Conservation (phyloP, 2,329 filamentous ascomycete species). For the Calonectria pseudoturangicola region DNA sequence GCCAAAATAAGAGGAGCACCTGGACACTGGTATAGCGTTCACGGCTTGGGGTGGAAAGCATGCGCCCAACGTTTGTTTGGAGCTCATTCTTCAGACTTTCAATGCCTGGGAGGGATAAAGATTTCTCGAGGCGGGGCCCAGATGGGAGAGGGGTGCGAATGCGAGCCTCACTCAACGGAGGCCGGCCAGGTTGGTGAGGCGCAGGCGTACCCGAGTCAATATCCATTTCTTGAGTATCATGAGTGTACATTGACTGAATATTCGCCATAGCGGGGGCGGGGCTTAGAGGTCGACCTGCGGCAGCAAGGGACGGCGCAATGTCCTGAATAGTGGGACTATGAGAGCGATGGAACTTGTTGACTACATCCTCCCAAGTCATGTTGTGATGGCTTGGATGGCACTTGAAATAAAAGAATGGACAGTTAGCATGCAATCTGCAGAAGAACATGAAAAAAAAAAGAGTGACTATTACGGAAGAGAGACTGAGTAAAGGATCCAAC, state of each 20-base stretch:
- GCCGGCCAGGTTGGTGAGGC: conserved; percentile 61
- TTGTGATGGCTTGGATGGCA: conserved; percentile 77
- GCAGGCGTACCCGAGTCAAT: conserved; percentile 64
- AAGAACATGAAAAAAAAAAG: conserved; percentile 32
- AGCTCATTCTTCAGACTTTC: conserved; percentile 71
- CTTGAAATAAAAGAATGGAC: conserved; percentile 56
- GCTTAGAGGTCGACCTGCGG: conserved; percentile 67
- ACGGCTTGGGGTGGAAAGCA: conserved; percentile 69
- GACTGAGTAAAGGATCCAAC: conserved; percentile 53
- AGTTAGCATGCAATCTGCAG: conserved; percentile 43
- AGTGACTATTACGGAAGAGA: neutral
- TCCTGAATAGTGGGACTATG: conserved; percentile 72
- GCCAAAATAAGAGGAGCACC: conserved; percentile 74
- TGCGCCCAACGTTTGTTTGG: conserved; percentile 69
- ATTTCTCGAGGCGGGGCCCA: conserved; percentile 72
- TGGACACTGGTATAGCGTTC: conserved; percentile 73
- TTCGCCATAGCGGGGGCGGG: conserved; percentile 64
- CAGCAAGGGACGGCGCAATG: conserved; percentile 64
- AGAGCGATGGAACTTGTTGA: conserved; percentile 71
- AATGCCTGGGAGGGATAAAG: conserved; percentile 68
- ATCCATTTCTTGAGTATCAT: conserved; percentile 74
- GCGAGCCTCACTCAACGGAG: conserved; percentile 67
- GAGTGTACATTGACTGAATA: conserved; percentile 62
- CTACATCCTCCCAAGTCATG: conserved; percentile 77
- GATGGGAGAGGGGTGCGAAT: conserved; percentile 75